Evolutionary conservation across 371 early-diverging fungal species (phyloP).

Genomic region (Mucor saturninus): DNA sequence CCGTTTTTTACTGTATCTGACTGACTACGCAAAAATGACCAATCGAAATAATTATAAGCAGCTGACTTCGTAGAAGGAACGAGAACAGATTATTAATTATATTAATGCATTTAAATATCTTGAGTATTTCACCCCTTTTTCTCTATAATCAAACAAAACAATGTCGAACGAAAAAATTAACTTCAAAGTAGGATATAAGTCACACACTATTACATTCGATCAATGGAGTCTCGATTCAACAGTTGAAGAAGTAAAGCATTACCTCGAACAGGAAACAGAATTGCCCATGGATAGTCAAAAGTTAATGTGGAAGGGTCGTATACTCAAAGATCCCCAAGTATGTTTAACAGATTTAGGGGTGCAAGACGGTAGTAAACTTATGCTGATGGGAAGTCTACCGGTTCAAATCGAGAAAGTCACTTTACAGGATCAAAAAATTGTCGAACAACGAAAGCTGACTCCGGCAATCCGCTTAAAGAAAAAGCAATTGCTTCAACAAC

Average conservation of each 20-base stretch:
- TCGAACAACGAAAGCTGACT: conserved; percentile 17
- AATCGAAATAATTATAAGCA: too few species aligned
- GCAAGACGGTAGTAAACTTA: conserved; percentile 43
- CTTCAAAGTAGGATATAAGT: conserved; percentile 55
- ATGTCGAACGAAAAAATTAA: neutral
- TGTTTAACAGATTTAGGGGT: conserved; percentile 25
- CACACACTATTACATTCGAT: conserved; percentile 26
- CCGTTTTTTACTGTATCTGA: too few species aligned
- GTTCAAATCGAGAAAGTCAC: conserved; percentile 51
- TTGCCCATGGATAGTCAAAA: conserved; percentile 52
- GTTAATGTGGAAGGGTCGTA: conserved; percentile 57
- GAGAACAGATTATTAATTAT: too few species aligned
- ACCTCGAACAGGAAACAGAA: conserved; percentile 41
- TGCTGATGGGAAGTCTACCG: conserved; percentile 61
- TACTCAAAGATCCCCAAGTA: conserved; percentile 31
- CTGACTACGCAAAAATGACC: too few species aligned
- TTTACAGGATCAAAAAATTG: conserved; percentile 38
- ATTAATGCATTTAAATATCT: too few species aligned
- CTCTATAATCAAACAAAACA: too few species aligned
- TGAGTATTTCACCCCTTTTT: too few species aligned
- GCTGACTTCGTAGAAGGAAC: too few species aligned
- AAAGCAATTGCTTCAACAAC: neutral
- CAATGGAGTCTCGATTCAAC: conserved; percentile 37
- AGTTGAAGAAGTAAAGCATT: conserved; percentile 36
- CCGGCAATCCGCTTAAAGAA: conserved; percentile 14